These are phyloP conservation scores for Smallanthus sonchifolius DNA, from an alignment of 129 eudicot species.

Conservation along the genomic window DNA sequence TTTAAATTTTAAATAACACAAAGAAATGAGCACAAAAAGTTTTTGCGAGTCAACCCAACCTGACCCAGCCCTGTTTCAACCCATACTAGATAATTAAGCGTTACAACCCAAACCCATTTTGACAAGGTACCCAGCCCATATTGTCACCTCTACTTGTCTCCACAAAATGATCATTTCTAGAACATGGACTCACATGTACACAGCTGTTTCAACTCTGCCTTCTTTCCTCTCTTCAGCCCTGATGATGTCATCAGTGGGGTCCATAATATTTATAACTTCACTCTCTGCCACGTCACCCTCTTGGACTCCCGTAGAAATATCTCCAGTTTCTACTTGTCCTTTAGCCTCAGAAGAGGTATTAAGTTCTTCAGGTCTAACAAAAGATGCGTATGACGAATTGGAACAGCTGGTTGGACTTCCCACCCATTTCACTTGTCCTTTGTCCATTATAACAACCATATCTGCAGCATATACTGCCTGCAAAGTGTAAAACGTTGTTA, in stretches of 20 bases:
- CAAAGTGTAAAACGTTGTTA: slow-evolving; percentile 17
- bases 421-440: slow-evolving; percentile 75
- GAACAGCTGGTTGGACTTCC: slow-evolving; percentile 66
- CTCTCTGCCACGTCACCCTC: slow-evolving; percentile 29
- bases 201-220: slow-evolving; percentile 79
- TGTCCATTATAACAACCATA: slow-evolving; percentile 71
- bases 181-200: slow-evolving; percentile 60
- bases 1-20: not conserved
- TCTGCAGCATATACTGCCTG: slow-evolving; percentile 89
- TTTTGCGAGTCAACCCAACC: not conserved
- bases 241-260: slow-evolving; percentile 33
- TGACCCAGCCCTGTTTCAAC: not conserved
- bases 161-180: not conserved
- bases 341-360: slow-evolving; percentile 26
- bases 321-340: slow-evolving; percentile 23
- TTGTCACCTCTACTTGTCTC: not conserved
- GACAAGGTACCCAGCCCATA: not conserved
- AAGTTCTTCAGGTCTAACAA: slow-evolving; percentile 34
- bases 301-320: slow-evolving; percentile 16
- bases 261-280: slow-evolving; percentile 34
- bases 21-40: not conserved
- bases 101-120: not conserved
- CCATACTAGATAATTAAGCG: not conserved
- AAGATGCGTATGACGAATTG: slow-evolving; percentile 38
- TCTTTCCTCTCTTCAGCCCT: slow-evolving; percentile 75